phyloP scores from a whole-genome alignment of 768 basidiomycete genomes.

The Boletus reticulatus region DNA sequence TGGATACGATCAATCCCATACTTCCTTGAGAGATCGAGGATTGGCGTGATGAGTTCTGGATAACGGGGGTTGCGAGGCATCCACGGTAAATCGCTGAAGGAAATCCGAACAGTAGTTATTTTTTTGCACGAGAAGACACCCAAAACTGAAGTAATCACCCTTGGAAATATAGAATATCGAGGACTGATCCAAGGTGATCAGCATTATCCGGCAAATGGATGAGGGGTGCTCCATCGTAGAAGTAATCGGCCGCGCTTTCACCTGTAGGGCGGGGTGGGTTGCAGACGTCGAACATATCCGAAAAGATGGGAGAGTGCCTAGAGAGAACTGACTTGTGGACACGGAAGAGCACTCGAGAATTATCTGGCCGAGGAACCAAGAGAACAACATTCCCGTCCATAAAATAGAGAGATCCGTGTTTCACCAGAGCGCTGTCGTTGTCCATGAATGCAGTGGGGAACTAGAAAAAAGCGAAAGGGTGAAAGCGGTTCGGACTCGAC shows the following conservation, averaged over 20 bases:
- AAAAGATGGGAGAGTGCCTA: constrained; percentile 4
- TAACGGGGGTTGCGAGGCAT: constrained; percentile 1
- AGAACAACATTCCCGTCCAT: constrained; percentile 7
- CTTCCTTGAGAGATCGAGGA: constrained; percentile 10
- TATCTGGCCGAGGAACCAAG: background rate
- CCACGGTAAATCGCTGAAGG: constrained; percentile 1
- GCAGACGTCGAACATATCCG: constrained; percentile 6
- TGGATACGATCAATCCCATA: constrained; percentile 8
- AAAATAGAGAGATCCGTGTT: constrained; percentile 8
- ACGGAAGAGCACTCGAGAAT: constrained; percentile 5
- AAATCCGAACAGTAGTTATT: background rate
- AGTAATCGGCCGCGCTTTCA: background rate
- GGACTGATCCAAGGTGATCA: constrained; percentile 7
- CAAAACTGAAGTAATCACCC: background rate
- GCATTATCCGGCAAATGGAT: constrained; percentile 4
- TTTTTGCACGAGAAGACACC: background rate
- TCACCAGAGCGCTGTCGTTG: background rate
- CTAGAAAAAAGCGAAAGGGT: no score
- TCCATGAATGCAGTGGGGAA: no score
- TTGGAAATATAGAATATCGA: constrained; percentile 11
- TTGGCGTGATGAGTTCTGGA: background rate
- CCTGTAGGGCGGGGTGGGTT: background rate
- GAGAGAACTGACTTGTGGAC: constrained; percentile 15
- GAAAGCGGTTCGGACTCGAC: no score
- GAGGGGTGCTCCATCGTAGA: constrained; percentile 8